A percentile compares a stretch with the other conserved stretches of the same genome.
Conservation (phyloP, 768 basidiomycete species). For the Kwoniella botswanensis region DNA sequence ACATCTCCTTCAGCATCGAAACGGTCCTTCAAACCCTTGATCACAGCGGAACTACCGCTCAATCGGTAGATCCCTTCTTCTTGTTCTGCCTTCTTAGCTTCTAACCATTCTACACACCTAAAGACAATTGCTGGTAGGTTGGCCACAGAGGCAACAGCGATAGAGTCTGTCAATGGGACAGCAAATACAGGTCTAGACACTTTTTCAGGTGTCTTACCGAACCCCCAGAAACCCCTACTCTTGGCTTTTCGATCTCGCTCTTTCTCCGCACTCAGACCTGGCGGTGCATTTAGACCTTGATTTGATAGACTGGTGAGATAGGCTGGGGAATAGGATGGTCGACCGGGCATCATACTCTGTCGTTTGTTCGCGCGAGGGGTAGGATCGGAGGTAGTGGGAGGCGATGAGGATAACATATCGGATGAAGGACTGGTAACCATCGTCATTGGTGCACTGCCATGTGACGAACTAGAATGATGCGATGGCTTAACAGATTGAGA, state of each 20-base stretch:
- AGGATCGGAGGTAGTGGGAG: conserved; percentile 24
- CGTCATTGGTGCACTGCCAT: conserved; percentile 63
- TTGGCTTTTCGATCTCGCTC: conserved; percentile 84
- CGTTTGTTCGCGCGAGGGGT: conserved; percentile 40
- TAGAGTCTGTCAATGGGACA: conserved; percentile 80
- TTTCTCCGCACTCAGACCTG: conserved; percentile 23
- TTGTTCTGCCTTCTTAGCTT: conserved; percentile 88
- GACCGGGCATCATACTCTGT: conserved; percentile 50
- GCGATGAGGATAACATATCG: conserved; percentile 62
- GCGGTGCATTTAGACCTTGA: conserved; percentile 39
- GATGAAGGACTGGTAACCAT: conserved; percentile 70
- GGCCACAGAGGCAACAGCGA: conserved; percentile 86
- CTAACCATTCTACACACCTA: conserved; percentile 91
- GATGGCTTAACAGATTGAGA: conserved; percentile 6
- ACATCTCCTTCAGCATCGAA: conserved; percentile 98
- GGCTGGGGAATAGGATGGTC: conserved; percentile 39
- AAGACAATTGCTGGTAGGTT: conserved; percentile 93
- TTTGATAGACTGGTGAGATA: conserved; percentile 45
- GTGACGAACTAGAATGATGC: conserved; percentile 13
- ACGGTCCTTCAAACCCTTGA: conserved; percentile 87
- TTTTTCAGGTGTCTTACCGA: conserved; percentile 65
- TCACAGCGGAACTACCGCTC: conserved; percentile 91
- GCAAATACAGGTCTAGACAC: conserved; percentile 77
- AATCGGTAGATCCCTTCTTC: conserved; percentile 98
- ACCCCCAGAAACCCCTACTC: conserved; percentile 89